Conservation (phyloP, 2,329 filamentous ascomycete species). For the Incumbomyces lentus region DNA sequence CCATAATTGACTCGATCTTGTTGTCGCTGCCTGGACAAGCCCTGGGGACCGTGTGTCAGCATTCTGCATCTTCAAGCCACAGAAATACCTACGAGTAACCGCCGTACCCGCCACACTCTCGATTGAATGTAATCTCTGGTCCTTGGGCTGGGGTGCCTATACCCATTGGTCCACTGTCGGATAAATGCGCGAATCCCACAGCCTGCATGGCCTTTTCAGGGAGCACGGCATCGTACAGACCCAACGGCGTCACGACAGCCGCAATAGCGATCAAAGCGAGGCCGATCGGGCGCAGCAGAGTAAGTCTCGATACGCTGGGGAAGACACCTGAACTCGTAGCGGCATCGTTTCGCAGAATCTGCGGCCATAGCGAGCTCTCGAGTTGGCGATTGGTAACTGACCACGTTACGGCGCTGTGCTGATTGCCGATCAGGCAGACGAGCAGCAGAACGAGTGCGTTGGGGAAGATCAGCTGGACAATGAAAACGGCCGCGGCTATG, state of each 20-base stretch:
- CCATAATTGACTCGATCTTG: background rate
- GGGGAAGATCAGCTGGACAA: slow-evolving; percentile 30
- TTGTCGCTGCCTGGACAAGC: background rate
- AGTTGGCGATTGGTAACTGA: slow-evolving; percentile 27
- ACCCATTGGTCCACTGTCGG: slow-evolving; percentile 30
- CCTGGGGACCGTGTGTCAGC: slow-evolving; percentile 27
- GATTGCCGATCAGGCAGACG: slow-evolving; percentile 27
- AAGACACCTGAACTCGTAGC: slow-evolving; percentile 25
- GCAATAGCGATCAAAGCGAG: slow-evolving; percentile 30
- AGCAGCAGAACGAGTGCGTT: slow-evolving; percentile 30
- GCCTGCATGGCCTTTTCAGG: slow-evolving; percentile 11
- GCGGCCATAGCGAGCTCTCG: slow-evolving; percentile 35
- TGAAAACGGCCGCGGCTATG: slow-evolving; percentile 29
- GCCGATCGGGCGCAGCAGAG: slow-evolving; percentile 22
- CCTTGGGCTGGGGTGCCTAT: slow-evolving; percentile 28
- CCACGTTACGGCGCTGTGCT: slow-evolving; percentile 31
- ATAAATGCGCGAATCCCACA: slow-evolving; percentile 29
- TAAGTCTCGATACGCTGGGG: slow-evolving; percentile 20
- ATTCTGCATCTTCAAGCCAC: too few relatives aligned
- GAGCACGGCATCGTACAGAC: slow-evolving; percentile 33
- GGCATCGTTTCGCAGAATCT: slow-evolving; percentile 31
- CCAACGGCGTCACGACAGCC: slow-evolving; percentile 37
- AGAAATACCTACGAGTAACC: slow-evolving; percentile 21
- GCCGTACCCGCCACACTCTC: background rate
- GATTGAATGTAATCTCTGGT: background rate